Base-by-base conservation (phyloP, 169 alveolate genomes). In the Cryptosporidium tyzzeri region DNA sequence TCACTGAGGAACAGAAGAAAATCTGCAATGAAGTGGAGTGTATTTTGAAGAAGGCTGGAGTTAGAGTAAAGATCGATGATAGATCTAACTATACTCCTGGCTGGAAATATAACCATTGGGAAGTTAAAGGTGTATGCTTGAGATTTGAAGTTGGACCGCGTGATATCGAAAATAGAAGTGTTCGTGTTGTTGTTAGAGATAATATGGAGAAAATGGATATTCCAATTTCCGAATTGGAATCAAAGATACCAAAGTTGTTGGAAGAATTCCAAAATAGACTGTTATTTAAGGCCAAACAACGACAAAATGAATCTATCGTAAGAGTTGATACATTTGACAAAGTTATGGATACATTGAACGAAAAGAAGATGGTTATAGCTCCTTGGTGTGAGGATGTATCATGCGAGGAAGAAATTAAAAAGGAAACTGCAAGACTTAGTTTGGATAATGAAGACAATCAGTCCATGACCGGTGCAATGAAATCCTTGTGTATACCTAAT, bases 101-200 rank as follows among this genome's bases (percentile, higher is more conserved):
- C 26, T 99, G 98, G 98, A 99, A 99, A 94, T 99, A 92, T 94
- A 98, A 98, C 93, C 98, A 98, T 93, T 98, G 99, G 99, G 99
- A 99, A 93, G 95, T 97, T 75, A 97, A 98, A 92, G 99, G 99
- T 45, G 99, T 99, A 69, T 99, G 99, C 41, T 91, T 98, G 65
- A 95, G 99, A 86, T 85, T 98, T 29, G 99, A 99, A 94, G 85
- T 98, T 29, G 99, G 99, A 23, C 97, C 98, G 35, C 94, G 95
- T 87, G 99, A 99, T 93, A 87, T 98, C 62, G 96, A 97, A 67
- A 93, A 95, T 69, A 93, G 95, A 31, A 96, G 96, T 71, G 96
- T 97, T 50, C 93, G 97, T 70, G 91, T 96, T 50, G 98, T 97
- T 68, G 86, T 96, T 58, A 94, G 99, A 92, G 94, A 92, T 91